Conservation (phyloP, 2,329 filamentous ascomycete species). For the Boeremia exigua region DNA sequence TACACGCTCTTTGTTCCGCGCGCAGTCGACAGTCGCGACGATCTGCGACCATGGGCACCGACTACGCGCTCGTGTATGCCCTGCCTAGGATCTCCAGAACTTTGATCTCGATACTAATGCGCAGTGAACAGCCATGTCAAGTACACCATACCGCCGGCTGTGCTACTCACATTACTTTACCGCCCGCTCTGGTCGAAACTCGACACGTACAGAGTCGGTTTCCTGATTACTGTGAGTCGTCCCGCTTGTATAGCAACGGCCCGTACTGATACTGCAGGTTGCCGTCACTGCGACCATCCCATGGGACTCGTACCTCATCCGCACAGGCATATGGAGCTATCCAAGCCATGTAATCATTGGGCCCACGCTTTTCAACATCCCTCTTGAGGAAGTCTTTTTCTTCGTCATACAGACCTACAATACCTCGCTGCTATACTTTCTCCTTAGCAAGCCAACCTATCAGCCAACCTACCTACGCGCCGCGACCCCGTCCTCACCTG, state of each 20-base stretch:
- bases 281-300: constrained; percentile 73
- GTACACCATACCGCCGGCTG: constrained; percentile 70
- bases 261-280: constrained; percentile 52
- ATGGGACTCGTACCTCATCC: constrained; percentile 79
- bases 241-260: constrained; percentile 1
- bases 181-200: constrained; percentile 66
- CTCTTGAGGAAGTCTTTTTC: constrained; percentile 76
- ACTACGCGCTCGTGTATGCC: constrained; percentile 66
- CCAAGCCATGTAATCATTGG: constrained; percentile 70
- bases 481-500: constrained; percentile 39
- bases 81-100: constrained; percentile 7
- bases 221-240: constrained; percentile 59
- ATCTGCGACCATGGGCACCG: constrained; percentile 59
- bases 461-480: constrained; percentile 60
- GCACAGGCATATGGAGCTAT: constrained; percentile 73
- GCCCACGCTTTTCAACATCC: constrained; percentile 67
- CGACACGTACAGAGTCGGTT: constrained; percentile 67
- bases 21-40: constrained; percentile 14
- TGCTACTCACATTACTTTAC: constrained; percentile 64
- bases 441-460: constrained; percentile 68
- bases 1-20: constrained; percentile 15
- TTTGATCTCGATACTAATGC: constrained; percentile 19
- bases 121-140: constrained; percentile 62
- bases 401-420: constrained; percentile 79
- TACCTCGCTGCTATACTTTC: constrained; percentile 70